These are phyloP conservation scores for Erythrobasidium yunnanense DNA, from an alignment of 768 basidiomycete species.

Conservation along the genomic window DNA sequence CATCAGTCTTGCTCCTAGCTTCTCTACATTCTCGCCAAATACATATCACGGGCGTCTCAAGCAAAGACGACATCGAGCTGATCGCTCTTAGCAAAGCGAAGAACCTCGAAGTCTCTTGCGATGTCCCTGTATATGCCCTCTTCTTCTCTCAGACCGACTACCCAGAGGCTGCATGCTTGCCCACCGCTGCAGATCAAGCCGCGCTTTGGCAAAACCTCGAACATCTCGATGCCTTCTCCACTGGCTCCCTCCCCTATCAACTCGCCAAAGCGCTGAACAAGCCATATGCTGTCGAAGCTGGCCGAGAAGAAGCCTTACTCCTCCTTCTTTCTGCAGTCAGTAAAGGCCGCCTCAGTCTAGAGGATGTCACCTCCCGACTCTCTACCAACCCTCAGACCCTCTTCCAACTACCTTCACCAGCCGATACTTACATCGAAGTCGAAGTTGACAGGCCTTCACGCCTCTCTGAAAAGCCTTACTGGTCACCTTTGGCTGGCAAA, in stretches of 20 bases:
- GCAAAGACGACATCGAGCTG: constrained; percentile 70
- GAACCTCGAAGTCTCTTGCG: constrained; percentile 87
- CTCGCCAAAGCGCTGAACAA: constrained; percentile 57
- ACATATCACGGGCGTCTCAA: constrained; percentile 81
- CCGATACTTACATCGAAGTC: constrained; percentile 80
- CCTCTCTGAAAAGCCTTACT: constrained; percentile 48
- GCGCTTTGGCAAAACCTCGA: constrained; percentile 76
- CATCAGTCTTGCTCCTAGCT: constrained; percentile 84
- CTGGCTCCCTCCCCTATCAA: constrained; percentile 71
- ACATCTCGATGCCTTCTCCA: constrained; percentile 77
- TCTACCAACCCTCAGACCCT: constrained; percentile 88
- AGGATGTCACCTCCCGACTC: constrained; percentile 68
- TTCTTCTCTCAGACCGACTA: constrained; percentile 75
- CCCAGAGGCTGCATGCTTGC: constrained; percentile 56
- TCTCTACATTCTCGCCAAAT: constrained; percentile 78
- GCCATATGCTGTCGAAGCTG: constrained; percentile 57
- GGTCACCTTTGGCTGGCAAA: constrained; percentile 69
- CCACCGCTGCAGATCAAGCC: constrained; percentile 63
- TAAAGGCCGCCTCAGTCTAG: constrained; percentile 64
- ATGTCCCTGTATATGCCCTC: constrained; percentile 79
- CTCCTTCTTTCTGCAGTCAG: constrained; percentile 75
- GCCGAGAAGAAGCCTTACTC: constrained; percentile 76
- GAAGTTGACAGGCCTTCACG: constrained; percentile 64
- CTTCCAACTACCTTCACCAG: constrained; percentile 71
- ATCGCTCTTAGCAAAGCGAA: constrained; percentile 92